Percentiles rank a stretch among this genome's conserved stretches.
These are phyloP conservation scores for Curvularia hawaiiensis DNA, from an alignment of 2,329 filamentous ascomycete species.

Conservation along the genomic window DNA sequence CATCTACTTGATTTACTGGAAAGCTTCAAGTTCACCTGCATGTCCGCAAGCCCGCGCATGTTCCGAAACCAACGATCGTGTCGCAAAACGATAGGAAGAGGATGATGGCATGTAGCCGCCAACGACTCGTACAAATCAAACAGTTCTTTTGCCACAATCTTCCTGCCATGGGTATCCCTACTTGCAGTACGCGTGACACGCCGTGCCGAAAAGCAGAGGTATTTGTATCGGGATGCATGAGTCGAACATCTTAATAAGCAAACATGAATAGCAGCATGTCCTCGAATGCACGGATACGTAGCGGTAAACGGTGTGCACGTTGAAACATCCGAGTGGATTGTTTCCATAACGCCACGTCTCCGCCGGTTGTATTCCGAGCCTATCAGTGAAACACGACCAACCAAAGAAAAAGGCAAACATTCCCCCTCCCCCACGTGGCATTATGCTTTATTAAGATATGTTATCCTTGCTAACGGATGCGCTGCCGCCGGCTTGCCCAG, in stretches of 20 bases:
- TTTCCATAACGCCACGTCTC: no score
- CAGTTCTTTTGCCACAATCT: background rate
- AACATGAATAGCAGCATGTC: background rate
- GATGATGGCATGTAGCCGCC: background rate
- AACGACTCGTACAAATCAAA: background rate
- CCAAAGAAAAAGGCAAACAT: no score
- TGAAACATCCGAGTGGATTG: no score
- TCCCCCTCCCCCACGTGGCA: background rate
- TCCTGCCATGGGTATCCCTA: background rate
- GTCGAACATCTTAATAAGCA: background rate
- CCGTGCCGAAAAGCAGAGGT: background rate
- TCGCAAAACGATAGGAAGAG: background rate
- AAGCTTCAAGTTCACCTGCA: background rate
- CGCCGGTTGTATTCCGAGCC: no score
- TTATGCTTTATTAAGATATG: background rate
- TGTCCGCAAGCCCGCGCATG: background rate
- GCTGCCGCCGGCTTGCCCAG: background rate
- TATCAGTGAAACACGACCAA: no score
- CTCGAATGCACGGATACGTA: background rate
- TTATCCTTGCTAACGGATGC: background rate
- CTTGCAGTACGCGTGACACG: background rate
- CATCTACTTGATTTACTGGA: background rate
- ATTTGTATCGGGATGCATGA: background rate
- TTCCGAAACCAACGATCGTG: background rate
- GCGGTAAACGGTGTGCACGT: background rate